phyloP scores from a whole-genome alignment of 129 eudicot species.

The Smallanthus sonchifolius region DNA sequence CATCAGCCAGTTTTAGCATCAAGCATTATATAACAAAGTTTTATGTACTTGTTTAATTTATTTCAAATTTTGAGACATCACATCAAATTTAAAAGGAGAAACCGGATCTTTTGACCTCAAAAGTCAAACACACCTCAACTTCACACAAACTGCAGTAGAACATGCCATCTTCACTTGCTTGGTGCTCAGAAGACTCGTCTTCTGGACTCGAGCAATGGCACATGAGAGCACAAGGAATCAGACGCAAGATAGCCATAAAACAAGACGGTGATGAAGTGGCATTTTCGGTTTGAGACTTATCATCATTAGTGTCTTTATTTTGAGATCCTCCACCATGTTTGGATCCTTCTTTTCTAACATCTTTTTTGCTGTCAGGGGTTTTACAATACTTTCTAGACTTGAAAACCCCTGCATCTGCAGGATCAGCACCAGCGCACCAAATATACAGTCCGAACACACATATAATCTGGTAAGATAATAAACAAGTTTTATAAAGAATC shows the following conservation, averaged over 20 bases:
- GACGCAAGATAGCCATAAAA: constrained; percentile 32
- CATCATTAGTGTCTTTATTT: constrained; percentile 31
- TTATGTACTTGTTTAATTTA: background rate
- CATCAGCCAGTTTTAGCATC: background rate
- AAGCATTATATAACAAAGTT: background rate
- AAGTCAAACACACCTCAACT: constrained; percentile 71
- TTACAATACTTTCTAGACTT: constrained; percentile 76
- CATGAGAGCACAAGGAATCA: constrained; percentile 58
- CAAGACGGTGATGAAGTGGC: constrained; percentile 21
- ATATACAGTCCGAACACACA: constrained; percentile 73
- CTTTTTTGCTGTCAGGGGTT: constrained; percentile 30
- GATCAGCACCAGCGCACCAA: constrained; percentile 97
- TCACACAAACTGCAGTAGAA: constrained; percentile 91
- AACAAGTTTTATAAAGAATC: background rate
- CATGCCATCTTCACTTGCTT: constrained; percentile 93
- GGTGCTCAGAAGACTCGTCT: constrained; percentile 59
- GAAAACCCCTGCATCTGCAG: constrained; percentile 94
- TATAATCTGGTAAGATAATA: constrained; percentile 46
- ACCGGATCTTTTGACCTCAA: background rate
- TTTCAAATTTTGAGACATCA: background rate
- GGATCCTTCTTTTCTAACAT: constrained; percentile 32
- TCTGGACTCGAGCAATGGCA: constrained; percentile 44
- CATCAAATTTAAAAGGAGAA: background rate
- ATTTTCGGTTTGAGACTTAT: constrained; percentile 31
- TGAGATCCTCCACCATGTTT: constrained; percentile 38